These are phyloP conservation scores for Parathielavia appendiculata DNA, from an alignment of 495 filamentous ascomycete genomes.

Conservation along the genomic window DNA sequence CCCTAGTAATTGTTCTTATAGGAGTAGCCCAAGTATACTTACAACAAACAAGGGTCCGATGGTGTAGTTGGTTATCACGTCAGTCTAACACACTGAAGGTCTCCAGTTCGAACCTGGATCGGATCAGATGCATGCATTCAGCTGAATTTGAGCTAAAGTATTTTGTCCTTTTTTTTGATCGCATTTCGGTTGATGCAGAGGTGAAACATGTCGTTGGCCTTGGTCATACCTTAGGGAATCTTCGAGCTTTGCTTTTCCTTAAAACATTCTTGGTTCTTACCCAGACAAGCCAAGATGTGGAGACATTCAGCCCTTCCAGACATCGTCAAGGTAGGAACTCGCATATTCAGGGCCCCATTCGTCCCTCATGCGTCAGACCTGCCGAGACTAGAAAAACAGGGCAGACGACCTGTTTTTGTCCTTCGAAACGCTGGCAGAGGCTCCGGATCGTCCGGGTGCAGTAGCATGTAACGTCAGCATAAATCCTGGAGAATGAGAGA, in stretches of 20 bases:
- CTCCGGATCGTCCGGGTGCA: not conserved
- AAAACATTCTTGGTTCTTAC: too few species aligned
- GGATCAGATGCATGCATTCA: slow-evolving; percentile 8
- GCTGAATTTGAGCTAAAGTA: too few species aligned
- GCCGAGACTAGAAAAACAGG: not conserved
- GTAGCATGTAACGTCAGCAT: too few species aligned
- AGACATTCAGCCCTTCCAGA: not conserved
- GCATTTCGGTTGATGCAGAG: not conserved
- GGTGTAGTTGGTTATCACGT: slow-evolving; percentile 25
- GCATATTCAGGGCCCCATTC: not conserved
- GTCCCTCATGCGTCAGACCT: not conserved
- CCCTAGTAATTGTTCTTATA: too few species aligned
- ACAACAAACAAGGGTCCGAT: slow-evolving; percentile 1
- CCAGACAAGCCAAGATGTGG: not conserved
- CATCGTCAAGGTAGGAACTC: slow-evolving; percentile 4
- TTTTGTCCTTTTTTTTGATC: too few species aligned
- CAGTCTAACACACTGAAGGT: too few species aligned
- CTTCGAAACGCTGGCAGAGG: not conserved
- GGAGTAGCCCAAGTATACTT: too few species aligned
- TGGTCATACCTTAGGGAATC: too few species aligned
- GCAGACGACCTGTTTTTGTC: not conserved
- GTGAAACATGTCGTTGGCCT: too few species aligned
- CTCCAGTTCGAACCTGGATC: slow-evolving; percentile 23
- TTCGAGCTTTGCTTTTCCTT: too few species aligned
- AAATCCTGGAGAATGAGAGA: too few species aligned